Conservation (phyloP, 306 rosid genomes). For the Dryas alaskensis region DNA sequence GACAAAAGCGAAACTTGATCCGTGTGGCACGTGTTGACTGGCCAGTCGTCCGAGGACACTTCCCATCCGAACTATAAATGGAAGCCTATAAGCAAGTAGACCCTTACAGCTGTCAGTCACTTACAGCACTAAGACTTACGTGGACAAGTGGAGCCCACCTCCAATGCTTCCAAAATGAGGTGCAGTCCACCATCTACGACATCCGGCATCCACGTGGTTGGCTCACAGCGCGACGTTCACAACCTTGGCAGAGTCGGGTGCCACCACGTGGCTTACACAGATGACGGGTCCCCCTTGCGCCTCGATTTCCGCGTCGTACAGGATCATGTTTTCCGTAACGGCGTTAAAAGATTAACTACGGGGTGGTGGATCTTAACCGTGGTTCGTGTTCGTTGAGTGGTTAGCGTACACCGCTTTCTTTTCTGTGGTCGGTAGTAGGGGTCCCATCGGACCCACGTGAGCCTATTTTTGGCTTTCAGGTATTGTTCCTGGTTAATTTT, state of each 20-base stretch:
- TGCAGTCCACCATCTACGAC: neutral
- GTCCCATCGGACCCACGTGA: neutral
- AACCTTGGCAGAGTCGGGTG: conserved; percentile 28
- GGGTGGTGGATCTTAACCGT: too few relatives aligned
- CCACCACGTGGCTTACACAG: conserved; percentile 37
- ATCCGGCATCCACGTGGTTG: conserved; percentile 41
- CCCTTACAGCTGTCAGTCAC: neutral
- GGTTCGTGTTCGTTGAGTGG: neutral
- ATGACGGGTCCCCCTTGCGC: conserved; percentile 10
- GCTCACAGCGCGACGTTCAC: conserved; percentile 5
- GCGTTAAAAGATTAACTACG: too few relatives aligned
- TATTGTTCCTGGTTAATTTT: too few relatives aligned
- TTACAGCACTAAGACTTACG: too few relatives aligned
- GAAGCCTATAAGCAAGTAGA: too few relatives aligned
- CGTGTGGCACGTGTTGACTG: too few relatives aligned
- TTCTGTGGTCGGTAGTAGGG: neutral
- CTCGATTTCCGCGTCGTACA: neutral
- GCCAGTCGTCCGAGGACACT: too few relatives aligned
- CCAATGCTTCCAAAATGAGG: neutral
- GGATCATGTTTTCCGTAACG: too few relatives aligned
- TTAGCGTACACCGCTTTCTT: conserved; percentile 13
- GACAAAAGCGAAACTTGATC: too few relatives aligned
- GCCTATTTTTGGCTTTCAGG: neutral
- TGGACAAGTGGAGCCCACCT: too few relatives aligned
- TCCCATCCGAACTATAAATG: too few relatives aligned